Evolutionary conservation across 2,329 filamentous ascomycete species (phyloP), one percentile per base, ranked within the genome.

Genomic region (Aspergillus brunneoviolaceus): DNA sequence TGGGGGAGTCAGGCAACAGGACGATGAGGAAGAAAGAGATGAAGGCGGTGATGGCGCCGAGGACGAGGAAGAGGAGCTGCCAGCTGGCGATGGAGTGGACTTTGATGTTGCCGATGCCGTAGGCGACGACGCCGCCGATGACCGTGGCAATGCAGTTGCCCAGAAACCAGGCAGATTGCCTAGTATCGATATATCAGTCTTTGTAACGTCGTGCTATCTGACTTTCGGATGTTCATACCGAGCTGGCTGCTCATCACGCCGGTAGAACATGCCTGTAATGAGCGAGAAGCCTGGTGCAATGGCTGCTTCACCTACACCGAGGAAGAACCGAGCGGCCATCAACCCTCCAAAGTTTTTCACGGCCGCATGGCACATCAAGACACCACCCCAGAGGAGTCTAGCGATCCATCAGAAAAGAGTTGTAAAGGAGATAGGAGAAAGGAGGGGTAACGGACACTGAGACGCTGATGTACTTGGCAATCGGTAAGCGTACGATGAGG

Each of bases 271-370:
- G 19, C 72, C 70, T 2, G 70, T 74, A 49, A 72, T 80, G 63
- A 77, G 63, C 55, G 73, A 67, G 60, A 79, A 77, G 11, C 71
- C 71, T 4, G 69, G 70, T 5, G 68, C 69, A 27, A 74, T 68
- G 4, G 67, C 65, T 29, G 70, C 70, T 55, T 74, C 70, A 9
- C 67, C 70, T 1, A 72, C 65, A 19, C 71, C 70, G 0, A 72
- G 60, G 60, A 72, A 72, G 57, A 80, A 79, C 16, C 80, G 68
- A 25, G 77, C 74, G 3, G 73, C 69, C 67, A 81, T 75, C 12
- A 80, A 63, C 0, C 74, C 71, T 0, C 63, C 64, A 35, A 70
- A 74, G 52, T 60, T 67, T 10, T 62, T 70, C 21, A 65, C 65
- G 1, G 70, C 71, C 1, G 70, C 72, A 60, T 74, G 71, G 52